Conservation (phyloP, 768 basidiomycete species). For the Panus rudis region DNA sequence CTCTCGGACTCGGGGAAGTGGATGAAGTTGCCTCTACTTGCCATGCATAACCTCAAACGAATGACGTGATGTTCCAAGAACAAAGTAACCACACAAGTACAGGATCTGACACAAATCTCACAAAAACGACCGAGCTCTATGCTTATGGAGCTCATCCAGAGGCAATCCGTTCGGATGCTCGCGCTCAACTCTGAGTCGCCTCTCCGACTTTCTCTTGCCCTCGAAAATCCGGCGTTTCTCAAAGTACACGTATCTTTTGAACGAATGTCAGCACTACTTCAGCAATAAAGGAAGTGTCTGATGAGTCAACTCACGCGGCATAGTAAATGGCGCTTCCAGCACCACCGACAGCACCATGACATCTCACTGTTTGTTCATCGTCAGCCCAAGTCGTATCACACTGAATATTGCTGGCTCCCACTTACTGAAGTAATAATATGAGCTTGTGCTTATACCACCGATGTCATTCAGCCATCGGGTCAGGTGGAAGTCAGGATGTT, state of each 20-base stretch:
- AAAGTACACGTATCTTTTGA: slow-evolving; percentile 39
- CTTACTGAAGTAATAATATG: slow-evolving; percentile 39
- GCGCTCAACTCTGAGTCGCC: slow-evolving; percentile 29
- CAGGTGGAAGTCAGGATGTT: slow-evolving; percentile 37
- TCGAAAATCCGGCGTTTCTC: slow-evolving; percentile 40
- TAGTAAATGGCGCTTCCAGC: slow-evolving; percentile 40
- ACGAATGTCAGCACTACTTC: too few species aligned
- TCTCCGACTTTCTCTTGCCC: slow-evolving; percentile 40
- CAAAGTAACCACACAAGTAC: too few species aligned
- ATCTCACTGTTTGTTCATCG: slow-evolving; percentile 30
- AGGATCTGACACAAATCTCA: too few species aligned
- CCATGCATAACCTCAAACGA: too few species aligned
- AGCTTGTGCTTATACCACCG: slow-evolving; percentile 39
- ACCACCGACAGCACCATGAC: slow-evolving; percentile 31
- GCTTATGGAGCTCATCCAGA: too few species aligned
- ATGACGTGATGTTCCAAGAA: too few species aligned
- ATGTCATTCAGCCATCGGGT: slow-evolving; percentile 41
- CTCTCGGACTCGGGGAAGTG: too few species aligned
- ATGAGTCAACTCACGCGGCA: slow-evolving; percentile 35
- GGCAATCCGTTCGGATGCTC: slow-evolving; percentile 22
- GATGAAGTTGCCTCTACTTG: too few species aligned
- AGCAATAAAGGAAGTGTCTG: too few species aligned
- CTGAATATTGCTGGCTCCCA: neutral
- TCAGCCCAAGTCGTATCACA: neutral
- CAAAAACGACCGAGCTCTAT: too few species aligned